These are phyloP conservation scores for Aureobasidium sp. DNA, from an alignment of 2,329 filamentous ascomycete species.

Conservation along the genomic window DNA sequence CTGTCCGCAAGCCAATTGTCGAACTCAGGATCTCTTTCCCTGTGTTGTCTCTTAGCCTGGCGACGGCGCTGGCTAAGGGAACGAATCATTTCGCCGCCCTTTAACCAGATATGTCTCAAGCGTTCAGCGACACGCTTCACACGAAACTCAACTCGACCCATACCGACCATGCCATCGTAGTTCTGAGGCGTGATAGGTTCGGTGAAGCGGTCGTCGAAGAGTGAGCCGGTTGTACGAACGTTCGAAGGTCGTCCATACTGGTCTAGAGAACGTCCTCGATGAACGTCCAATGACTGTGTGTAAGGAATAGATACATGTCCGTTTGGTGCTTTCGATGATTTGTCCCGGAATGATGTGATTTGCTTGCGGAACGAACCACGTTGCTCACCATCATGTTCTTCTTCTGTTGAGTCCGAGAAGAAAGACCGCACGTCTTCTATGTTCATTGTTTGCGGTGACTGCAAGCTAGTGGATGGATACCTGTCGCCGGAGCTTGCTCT, in stretches of 20 bases:
- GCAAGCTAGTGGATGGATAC: slow-evolving; percentile 40
- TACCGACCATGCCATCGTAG: slow-evolving; percentile 27
- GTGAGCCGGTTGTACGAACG: background rate
- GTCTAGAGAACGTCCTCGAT: slow-evolving; percentile 20
- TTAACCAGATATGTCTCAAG: slow-evolving; percentile 28
- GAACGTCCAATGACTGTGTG: slow-evolving; percentile 18
- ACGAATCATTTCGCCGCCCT: slow-evolving; percentile 27
- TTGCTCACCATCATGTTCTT: slow-evolving; percentile 19
- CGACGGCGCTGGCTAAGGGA: slow-evolving; percentile 12
- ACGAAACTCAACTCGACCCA: slow-evolving; percentile 33
- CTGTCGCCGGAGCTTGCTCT: slow-evolving; percentile 33
- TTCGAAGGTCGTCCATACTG: slow-evolving; percentile 24
- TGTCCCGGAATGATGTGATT: slow-evolving; percentile 25
- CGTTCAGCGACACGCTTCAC: slow-evolving; percentile 34
- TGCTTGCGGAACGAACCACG: slow-evolving; percentile 28
- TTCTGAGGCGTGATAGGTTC: slow-evolving; percentile 14
- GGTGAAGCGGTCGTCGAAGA: slow-evolving; percentile 6
- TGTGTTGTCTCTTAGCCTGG: background rate
- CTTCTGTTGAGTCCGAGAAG: slow-evolving; percentile 35
- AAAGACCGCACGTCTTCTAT: slow-evolving; percentile 36
- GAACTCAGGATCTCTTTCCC: slow-evolving; percentile 13
- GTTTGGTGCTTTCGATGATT: slow-evolving; percentile 17
- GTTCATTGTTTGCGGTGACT: slow-evolving; percentile 32
- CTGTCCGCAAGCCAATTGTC: slow-evolving; percentile 23
- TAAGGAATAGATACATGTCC: slow-evolving; percentile 15